A percentile compares a stretch with the other conserved stretches of the same genome.
phyloP scores from a whole-genome alignment of 2,329 filamentous ascomycete genomes.

The Aspergillus alliaceus region DNA sequence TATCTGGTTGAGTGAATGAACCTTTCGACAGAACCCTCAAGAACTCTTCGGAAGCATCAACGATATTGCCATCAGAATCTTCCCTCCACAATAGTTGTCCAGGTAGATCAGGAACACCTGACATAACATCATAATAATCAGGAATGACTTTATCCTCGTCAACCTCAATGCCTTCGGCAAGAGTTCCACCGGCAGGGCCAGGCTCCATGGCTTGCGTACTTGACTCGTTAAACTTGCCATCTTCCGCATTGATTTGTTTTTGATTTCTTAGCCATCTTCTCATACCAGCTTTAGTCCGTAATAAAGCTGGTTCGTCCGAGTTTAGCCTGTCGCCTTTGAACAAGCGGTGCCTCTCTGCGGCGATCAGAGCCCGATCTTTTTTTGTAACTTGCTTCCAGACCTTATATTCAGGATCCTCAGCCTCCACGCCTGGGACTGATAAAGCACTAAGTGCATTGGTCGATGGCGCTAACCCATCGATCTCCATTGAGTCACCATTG shows the following conservation, averaged over 20 bases:
- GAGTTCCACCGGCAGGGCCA: constrained; percentile 65
- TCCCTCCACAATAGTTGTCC: constrained; percentile 81
- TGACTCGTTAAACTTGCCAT: constrained; percentile 47
- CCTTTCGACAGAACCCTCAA: constrained; percentile 74
- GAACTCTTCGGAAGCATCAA: constrained; percentile 84
- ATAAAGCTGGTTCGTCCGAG: constrained; percentile 78
- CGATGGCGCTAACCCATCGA: constrained; percentile 69
- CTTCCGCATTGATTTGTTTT: constrained; percentile 63
- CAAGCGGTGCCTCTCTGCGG: constrained; percentile 80
- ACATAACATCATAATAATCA: constrained; percentile 90
- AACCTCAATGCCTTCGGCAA: constrained; percentile 93
- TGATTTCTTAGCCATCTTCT: constrained; percentile 80
- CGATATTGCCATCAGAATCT: constrained; percentile 82
- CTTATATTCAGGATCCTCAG: constrained; percentile 89
- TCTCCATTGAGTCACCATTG: constrained; percentile 82
- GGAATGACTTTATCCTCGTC: constrained; percentile 82
- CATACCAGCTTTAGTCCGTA: constrained; percentile 86
- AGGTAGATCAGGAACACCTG: constrained; percentile 80
- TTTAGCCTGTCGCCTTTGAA: constrained; percentile 86
- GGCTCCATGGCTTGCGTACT: constrained; percentile 48
- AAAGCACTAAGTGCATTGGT: constrained; percentile 67
- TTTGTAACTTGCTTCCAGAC: constrained; percentile 99
- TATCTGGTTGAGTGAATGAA: constrained; percentile 72
- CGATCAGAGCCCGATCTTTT: constrained; percentile 83
- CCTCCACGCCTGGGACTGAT: constrained; percentile 71